phyloP scores from a whole-genome alignment of 495 filamentous ascomycete species.

The Penicillium silybi region DNA sequence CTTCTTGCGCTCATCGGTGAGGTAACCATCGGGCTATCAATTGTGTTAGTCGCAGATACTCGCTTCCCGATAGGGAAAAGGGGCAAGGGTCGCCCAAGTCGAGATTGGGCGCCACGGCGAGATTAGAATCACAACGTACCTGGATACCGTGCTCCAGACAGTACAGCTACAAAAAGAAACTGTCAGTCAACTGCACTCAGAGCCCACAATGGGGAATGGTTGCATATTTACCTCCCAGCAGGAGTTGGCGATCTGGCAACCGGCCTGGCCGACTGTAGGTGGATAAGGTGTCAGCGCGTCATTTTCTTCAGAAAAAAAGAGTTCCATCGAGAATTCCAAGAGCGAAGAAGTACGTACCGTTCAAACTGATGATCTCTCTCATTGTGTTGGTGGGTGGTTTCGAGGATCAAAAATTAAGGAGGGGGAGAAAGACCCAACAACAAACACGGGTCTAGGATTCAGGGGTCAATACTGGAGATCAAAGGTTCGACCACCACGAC shows the following conservation, averaged over 20 bases:
- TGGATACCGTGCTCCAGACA: conserved; percentile 99
- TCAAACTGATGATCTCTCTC: conserved; percentile 99
- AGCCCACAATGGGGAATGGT: conserved; percentile 10
- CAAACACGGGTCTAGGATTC: conserved; percentile 29
- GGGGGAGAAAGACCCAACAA: conserved; percentile 32
- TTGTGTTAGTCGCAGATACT: conserved; percentile 21
- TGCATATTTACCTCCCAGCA: conserved; percentile 87
- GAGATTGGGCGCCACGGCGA: conserved; percentile 15
- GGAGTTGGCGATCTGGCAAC: conserved; percentile 99
- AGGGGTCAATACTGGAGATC: conserved; percentile 17
- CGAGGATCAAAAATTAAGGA: conserved; percentile 32
- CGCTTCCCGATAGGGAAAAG: conserved; percentile 18
- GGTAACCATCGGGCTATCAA: conserved; percentile 89
- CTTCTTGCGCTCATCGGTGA: conserved; percentile 98
- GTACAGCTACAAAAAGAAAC: conserved; percentile 68
- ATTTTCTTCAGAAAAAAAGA: conserved; percentile 11
- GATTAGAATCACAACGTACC: conserved; percentile 53
- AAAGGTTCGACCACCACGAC: neutral
- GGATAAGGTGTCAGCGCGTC: conserved; percentile 19
- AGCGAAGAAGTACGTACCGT: conserved; percentile 62
- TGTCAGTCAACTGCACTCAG: conserved; percentile 24
- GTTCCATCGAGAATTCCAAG: neutral
- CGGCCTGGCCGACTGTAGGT: conserved; percentile 90
- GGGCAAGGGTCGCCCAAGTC: conserved; percentile 13
- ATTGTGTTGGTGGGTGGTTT: conserved; percentile 57